Conservation (phyloP, 495 filamentous ascomycete genomes). For the Xylaria longipes region DNA sequence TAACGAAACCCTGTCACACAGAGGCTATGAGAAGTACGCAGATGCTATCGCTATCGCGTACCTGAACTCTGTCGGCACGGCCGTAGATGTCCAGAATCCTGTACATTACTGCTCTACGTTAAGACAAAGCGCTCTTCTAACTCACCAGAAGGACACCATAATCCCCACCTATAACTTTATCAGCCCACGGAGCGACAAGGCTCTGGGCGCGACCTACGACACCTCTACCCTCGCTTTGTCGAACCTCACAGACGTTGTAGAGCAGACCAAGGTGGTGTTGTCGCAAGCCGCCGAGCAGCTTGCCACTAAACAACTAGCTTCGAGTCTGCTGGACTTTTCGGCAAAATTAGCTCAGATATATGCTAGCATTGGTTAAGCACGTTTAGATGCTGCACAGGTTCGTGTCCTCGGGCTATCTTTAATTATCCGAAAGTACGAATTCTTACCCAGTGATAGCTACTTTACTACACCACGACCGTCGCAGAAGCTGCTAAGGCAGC, state of each 20-base stretch:
- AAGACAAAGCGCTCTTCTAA: background rate
- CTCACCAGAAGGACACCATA: background rate
- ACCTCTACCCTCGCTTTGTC: background rate
- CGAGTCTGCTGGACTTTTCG: background rate
- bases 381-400: background rate
- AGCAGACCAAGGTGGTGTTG: background rate
- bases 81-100: background rate
- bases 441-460: background rate
- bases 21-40: background rate
- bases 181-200: background rate
- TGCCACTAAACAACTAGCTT: background rate
- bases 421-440: background rate
- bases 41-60: conserved; percentile 1
- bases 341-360: background rate
- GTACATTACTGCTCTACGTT: background rate
- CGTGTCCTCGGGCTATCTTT: background rate
- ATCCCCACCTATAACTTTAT: background rate
- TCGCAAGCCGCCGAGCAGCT: background rate
- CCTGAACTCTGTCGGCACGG: background rate
- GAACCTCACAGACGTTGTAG: background rate
- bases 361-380: background rate
- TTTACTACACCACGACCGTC: conserved; percentile 5
- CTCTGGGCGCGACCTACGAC: background rate
- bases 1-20: background rate
- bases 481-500: conserved; percentile 4